Evolutionary conservation across 805 yeast genomes (phyloP), one percentile per base, ranked within the genome.

Genomic region (Metschnikowia drakensbergensis): DNA sequence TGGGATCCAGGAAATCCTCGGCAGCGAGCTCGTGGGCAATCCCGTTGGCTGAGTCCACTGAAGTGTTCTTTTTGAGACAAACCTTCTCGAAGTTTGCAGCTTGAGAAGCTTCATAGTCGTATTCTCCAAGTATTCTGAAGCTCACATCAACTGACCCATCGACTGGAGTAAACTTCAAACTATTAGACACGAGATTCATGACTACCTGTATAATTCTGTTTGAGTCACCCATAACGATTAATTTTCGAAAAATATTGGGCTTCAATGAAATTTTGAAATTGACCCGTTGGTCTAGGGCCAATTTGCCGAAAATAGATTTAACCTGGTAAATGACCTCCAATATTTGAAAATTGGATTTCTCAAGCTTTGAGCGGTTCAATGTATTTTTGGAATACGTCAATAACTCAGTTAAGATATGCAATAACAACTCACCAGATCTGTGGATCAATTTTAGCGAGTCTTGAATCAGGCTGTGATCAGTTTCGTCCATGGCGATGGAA

Each of bases 361-460:
- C 97, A 34, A 94, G 69, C 57, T 84, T 85, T 3, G 96, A 80
- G 57, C 90, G 77, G 54, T 91, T 89, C 47, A 90, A 72, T 23
- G 94, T 95, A 64, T 89, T 92, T 58, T 88, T 90, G n/a, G 96
- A 85, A 66, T 91, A 94, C 0, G 97, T 89, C 54, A 92, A 75
- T 43, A 92, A 72, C 61, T 92, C 98, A 9, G 97, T 92, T 62
- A 92, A 76, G 49, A 94, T 83, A 67, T 92, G 97, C 55, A 94
- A 66, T 48, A 94, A 70, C 38, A 92, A 71, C 66, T 94, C 98
- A 34, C 99, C 99, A 28, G 95, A 86, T 60, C 96, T 79, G 67
- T 87, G 88, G 46, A 92, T 91, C 46, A 92, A 77, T 53, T 86
- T 86, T 57, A 91, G 69, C 13, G 91, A 84, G 42, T 84, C 83